Percentiles rank a stretch among this genome's conserved stretches.
Conservation (phyloP, 1,139 yeast species). For the Suhomyces coccinellae region DNA sequence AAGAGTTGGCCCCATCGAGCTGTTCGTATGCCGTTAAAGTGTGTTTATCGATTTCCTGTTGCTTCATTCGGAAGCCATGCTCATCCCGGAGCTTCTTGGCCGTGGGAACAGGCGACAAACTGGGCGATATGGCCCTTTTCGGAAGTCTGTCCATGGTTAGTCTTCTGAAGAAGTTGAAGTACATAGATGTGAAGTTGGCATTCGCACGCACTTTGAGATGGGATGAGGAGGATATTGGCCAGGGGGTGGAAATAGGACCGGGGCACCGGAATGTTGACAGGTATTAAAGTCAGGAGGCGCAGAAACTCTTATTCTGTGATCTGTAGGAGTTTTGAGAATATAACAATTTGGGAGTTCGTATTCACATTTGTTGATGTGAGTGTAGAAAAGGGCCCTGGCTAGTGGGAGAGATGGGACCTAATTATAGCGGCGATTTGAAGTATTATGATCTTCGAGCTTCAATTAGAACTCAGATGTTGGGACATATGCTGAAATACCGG, state of each 20-base stretch:
- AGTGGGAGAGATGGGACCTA: no score
- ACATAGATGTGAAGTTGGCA: not conserved
- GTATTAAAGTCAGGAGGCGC: no score
- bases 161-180: not conserved
- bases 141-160: not conserved
- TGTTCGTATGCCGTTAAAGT: slow-evolving; percentile 42
- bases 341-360: no score
- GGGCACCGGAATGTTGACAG: not conserved
- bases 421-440: no score
- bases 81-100: slow-evolving; percentile 39
- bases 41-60: slow-evolving; percentile 47
- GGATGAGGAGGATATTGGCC: not conserved
- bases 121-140: slow-evolving; percentile 9
- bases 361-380: no score
- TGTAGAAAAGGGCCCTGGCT: no score
- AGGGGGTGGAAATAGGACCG: no score
- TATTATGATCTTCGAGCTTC: no score
- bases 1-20: slow-evolving; percentile 35
- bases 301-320: no score
- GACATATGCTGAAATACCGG: no score
- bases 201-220: not conserved
- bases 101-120: not conserved
- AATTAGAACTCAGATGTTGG: no score
- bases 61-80: slow-evolving; percentile 50
- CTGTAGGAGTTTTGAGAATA: no score